Conservation (phyloP, 2,329 filamentous ascomycete genomes). For the Xylariaceae sp. region DNA sequence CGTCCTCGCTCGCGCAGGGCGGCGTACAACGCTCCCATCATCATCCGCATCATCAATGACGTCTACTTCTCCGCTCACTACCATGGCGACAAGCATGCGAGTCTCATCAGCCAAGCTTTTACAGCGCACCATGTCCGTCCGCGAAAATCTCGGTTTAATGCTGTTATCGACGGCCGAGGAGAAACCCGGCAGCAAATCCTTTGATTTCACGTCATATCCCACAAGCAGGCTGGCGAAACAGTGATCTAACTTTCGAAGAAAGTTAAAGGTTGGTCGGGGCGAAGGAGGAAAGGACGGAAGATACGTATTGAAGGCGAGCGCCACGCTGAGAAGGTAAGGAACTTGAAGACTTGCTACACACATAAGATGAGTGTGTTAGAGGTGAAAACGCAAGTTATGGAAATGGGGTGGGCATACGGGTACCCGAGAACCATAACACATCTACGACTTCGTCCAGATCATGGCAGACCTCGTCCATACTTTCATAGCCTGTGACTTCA, state of each 20-base stretch:
- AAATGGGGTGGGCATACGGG: slow-evolving; percentile 53
- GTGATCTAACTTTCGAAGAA: slow-evolving; percentile 74
- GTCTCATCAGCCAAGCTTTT: slow-evolving; percentile 75
- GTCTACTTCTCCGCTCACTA: slow-evolving; percentile 51
- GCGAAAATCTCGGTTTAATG: slow-evolving; percentile 60
- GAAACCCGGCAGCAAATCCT: slow-evolving; percentile 64
- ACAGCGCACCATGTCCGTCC: slow-evolving; percentile 81
- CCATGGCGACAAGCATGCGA: slow-evolving; percentile 63
- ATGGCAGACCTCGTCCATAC: slow-evolving; percentile 62
- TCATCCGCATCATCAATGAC: slow-evolving; percentile 37
- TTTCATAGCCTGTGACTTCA: slow-evolving; percentile 48
- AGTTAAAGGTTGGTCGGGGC: slow-evolving; percentile 60
- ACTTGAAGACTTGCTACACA: slow-evolving; percentile 67
- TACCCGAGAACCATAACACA: slow-evolving; percentile 80
- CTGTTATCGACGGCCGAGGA: slow-evolving; percentile 37
- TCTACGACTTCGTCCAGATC: slow-evolving; percentile 73
- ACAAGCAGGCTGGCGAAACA: slow-evolving; percentile 72
- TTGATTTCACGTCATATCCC: slow-evolving; percentile 61
- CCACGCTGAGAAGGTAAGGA: slow-evolving; percentile 74
- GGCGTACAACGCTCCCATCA: slow-evolving; percentile 27
- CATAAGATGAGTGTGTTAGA: background rate
- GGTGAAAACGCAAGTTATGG: background rate
- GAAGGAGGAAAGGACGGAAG: slow-evolving; percentile 65
- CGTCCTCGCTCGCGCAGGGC: slow-evolving; percentile 26
- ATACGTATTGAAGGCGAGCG: slow-evolving; percentile 65